A percentile compares a stretch with the other conserved stretches of the same genome.
Conservation (phyloP, 2,329 filamentous ascomycete genomes). For the Cryphonectria japonica region DNA sequence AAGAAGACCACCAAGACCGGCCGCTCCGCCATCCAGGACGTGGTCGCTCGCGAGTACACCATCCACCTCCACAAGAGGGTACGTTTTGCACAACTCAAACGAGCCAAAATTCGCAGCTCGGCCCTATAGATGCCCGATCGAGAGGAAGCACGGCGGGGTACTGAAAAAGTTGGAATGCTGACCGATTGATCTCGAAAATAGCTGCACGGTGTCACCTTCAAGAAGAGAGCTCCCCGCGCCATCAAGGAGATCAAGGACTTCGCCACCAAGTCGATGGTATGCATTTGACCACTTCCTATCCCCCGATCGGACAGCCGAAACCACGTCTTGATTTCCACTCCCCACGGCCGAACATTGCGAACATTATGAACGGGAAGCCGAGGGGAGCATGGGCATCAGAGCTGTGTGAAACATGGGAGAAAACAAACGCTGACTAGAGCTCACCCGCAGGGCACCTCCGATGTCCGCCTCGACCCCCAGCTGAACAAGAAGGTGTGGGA, state of each 20-base stretch:
- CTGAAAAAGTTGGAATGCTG: slow-evolving; percentile 37
- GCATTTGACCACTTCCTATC: slow-evolving; percentile 41
- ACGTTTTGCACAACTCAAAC: slow-evolving; percentile 54
- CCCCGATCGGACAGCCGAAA: slow-evolving; percentile 7
- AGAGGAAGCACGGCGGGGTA: slow-evolving; percentile 39
- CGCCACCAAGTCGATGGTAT: slow-evolving; percentile 93
- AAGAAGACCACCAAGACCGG: slow-evolving; percentile 72
- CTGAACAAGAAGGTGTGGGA: slow-evolving; percentile 99
- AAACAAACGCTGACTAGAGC: slow-evolving; percentile 20
- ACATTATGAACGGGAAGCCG: background rate
- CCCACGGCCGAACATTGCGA: slow-evolving; percentile 7
- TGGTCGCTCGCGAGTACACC: slow-evolving; percentile 99
- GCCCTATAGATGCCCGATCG: background rate
- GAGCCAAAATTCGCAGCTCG: background rate
- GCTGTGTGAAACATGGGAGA: background rate
- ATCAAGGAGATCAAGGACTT: slow-evolving; percentile 99
- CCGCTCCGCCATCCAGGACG: slow-evolving; percentile 97
- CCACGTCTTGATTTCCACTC: background rate
- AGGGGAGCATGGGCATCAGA: background rate
- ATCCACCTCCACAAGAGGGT: slow-evolving; percentile 99
- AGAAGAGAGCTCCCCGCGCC: slow-evolving; percentile 97
- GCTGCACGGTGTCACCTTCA: slow-evolving; percentile 98
- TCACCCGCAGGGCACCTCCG: slow-evolving; percentile 77
- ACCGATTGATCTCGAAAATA: slow-evolving; percentile 47
- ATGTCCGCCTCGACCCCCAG: slow-evolving; percentile 97